Base-by-base conservation (phyloP, 1,284 basidiomycete genomes). In the Marasmius tenuissimus region DNA sequence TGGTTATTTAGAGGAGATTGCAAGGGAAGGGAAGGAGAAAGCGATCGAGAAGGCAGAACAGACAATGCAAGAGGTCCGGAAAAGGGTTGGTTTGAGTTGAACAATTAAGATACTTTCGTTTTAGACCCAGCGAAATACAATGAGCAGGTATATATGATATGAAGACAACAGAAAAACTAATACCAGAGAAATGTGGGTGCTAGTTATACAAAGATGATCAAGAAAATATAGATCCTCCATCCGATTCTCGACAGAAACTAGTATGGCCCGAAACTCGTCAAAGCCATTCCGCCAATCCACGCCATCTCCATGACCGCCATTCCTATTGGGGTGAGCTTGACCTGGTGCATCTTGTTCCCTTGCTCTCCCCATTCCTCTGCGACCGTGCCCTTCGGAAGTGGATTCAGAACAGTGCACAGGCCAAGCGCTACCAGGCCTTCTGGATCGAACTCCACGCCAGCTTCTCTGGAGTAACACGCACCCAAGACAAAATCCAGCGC, bases 301-400 rank as follows among this genome's bases (percentile, higher is more conserved):
- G 86, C 86, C 88, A 93, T 90, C 77, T 93, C 91, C 64, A 91
- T 80, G 22, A 86, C 88, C 2, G 92, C 89, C 63, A 84, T 81
- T 38, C 91, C 91, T 57, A 93, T 83, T 0, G 89, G 85, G 8
- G 88, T 93, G 64, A 91, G 76, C 58, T 80, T 72, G 54, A 78
- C 59, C 42, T 48, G 34, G 35, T 47, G 42, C 34, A 35, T 35
- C 9, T 50, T 58, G 50, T 16, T 33, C 37, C 42, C 56, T 59
- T 38, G 22, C 27, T 45, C 34, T 59, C 58, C 42, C 22, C 52
- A 33, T 37, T 62, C 59, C 38, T 65, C 64, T 27, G 60, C 62
- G n/a, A 65, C 60, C 18, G 50, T 65, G n/a, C 64, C 64, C 27
- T 52, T 56, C 2, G 64, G 64, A 7, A 63, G 40, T 37, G 64